Percentiles rank a stretch among this genome's conserved stretches.
phyloP scores from a whole-genome alignment of 352 stramenopile genomes.

The Halophytophthora batemanensis region DNA sequence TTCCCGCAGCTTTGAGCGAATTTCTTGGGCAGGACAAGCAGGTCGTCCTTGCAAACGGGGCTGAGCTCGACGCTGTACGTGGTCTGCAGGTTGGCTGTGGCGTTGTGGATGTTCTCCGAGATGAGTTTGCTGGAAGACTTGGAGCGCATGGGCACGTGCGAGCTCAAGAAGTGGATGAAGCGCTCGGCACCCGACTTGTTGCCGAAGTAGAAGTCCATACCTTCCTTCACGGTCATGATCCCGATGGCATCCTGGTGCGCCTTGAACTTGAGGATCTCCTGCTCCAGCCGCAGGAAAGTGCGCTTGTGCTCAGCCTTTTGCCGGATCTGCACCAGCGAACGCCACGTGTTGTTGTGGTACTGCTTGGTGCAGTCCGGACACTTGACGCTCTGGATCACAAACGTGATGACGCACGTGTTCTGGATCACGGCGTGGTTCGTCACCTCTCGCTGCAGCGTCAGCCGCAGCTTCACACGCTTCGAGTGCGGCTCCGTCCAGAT shows the following conservation, averaged over 20 bases:
- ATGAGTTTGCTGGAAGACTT: constrained; percentile 76
- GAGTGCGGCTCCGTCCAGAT: constrained; percentile 85
- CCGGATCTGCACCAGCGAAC: constrained; percentile 68
- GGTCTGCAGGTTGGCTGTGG: constrained; percentile 62
- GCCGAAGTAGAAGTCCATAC: constrained; percentile 81
- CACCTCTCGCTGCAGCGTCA: constrained; percentile 69
- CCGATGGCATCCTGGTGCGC: constrained; percentile 61
- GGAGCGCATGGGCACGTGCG: constrained; percentile 62
- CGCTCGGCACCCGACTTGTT: constrained; percentile 48
- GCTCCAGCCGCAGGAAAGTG: constrained; percentile 67
- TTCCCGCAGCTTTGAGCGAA: constrained; percentile 61
- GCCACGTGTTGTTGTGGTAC: constrained; percentile 69
- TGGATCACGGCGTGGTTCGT: constrained; percentile 69
- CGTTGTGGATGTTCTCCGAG: constrained; percentile 64
- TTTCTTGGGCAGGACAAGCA: constrained; percentile 58
- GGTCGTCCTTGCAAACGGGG: constrained; percentile 75
- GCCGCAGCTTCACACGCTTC: constrained; percentile 71
- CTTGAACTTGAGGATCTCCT: constrained; percentile 74
- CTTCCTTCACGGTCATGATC: constrained; percentile 63
- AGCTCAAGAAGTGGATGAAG: constrained; percentile 61
- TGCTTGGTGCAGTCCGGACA: constrained; percentile 75
- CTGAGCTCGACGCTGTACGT: constrained; percentile 70
- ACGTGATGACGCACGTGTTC: constrained; percentile 64
- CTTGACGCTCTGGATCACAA: constrained; percentile 56
- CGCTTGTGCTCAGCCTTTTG: constrained; percentile 76